Evolutionary conservation across 2,329 filamentous ascomycete genomes (phyloP).

Genomic region (Epichloe sibirici): DNA sequence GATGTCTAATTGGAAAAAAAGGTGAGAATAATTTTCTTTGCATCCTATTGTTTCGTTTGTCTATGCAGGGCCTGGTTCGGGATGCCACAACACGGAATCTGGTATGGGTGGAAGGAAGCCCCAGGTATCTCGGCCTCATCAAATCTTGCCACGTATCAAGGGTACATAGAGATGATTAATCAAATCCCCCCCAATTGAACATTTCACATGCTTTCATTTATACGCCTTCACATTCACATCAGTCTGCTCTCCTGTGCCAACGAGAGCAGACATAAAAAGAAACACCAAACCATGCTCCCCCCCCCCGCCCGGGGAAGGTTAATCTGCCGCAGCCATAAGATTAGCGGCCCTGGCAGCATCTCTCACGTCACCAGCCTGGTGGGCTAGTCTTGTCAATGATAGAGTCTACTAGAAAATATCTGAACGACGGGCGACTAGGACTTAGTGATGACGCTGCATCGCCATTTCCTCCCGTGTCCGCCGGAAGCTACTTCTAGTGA

Average conservation of each 20-base stretch:
- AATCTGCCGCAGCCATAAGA: constrained; percentile 9
- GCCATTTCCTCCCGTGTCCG: constrained; percentile 12
- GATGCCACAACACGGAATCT: no score
- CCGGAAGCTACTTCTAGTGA: constrained; percentile 6
- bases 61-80: no score
- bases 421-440: no score
- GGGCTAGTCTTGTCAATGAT: constrained; percentile 41
- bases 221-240: no score
- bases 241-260: constrained; percentile 63
- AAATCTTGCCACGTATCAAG: no score
- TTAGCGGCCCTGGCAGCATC: constrained; percentile 32
- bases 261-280: constrained; percentile 62
- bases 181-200: no score
- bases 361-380: constrained; percentile 66
- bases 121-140: no score
- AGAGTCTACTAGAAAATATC: no score
- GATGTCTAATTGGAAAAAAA: constrained; percentile 54
- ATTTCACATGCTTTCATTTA: no score
- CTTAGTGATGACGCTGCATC: constrained; percentile 16
- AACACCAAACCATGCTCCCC: constrained; percentile 66
- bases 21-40: constrained; percentile 23
- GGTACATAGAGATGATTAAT: no score
- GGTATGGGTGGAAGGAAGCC: no score
- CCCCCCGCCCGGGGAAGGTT: constrained; percentile 47
- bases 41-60: no score